Base-by-base conservation (phyloP, 2,329 filamentous ascomycete species). In the Sporothrix inflata region DNA sequence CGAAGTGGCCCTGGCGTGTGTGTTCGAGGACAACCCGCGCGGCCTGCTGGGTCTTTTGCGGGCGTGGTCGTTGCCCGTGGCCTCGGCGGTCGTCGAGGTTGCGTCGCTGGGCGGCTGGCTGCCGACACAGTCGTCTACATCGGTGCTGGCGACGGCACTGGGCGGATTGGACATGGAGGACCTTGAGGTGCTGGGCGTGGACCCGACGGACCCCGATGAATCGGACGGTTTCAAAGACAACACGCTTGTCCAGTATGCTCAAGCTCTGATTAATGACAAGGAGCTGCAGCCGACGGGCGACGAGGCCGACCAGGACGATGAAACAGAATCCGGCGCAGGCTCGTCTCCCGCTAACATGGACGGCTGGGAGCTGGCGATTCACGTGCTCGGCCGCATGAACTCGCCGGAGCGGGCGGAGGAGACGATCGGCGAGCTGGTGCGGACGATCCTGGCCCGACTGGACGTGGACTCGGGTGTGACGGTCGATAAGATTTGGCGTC, bases 281-380 rank as follows among this genome's bases (percentile, higher is more conserved):
- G 83, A 85, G 27, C 78, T 89, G 63, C 82, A 82, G 0, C 77
- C 82, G 3, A 73, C 19, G 5, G 16, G 75, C 11, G 76, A 76
- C 16, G 69, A 71, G 6, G 34, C 75, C 63, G 76, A 78, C 69
- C 76, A 78, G 49, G 77, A 75, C 34, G 80, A 77, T 27, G 79
- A 34, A 34, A 3, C 47, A 12, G 53, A 65, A 19, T 69, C 53
- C 14, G 66, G 24, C 38, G 49, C 16, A 19, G 21, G n/a, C 9
- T 21, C 70, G 14, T 74, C 70, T 30, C 68, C 73, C 2, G 30
- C 80, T 14, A 78, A 81, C 16, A 84, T 87, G 49, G 91, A 94
- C 76, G 94, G 95, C 9, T 98, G 95, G 95, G 94, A 98, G 82
- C 83, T 98, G 78, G 92, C 94, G 0, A 90, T 98, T 57, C 89